Base-by-base conservation (phyloP, 169 alveolate genomes). In the Cyclospora cayetanensis region DNA sequence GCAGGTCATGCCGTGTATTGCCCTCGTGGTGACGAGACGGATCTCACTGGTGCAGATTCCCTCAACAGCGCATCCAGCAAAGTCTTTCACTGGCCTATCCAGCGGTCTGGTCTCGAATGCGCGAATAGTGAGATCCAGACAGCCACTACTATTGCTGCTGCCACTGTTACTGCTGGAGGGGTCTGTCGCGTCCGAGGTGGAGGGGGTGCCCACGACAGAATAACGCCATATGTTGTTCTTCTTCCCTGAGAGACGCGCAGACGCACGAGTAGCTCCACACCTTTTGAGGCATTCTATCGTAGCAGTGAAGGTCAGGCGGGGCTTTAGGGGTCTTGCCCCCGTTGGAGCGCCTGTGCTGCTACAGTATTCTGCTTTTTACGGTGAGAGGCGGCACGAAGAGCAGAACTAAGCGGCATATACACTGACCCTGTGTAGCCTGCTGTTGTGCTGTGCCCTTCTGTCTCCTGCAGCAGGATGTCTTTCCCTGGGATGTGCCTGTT, bases 201-300 rank as follows among this genome's bases (percentile, higher is more conserved):
- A 52, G 7, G 93, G 76, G 7, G 70, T 46, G 53, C 93, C 29
- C 31, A 41, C 80, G 43, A 88, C 52, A 1, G 93, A 70, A 25
- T 88, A 88, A 4, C 93, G 87, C 93, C 93, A 88, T 41, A 88
- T 72, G 93, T 88, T 88, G 93, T 88, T 80, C 53, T 74, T 88
- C 41, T 72, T 70, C 27, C 93, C 93, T 88, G 93, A 53, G 31
- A 77, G 0, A 60, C 35, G 5, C 15, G 11, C 60, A 46, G n/a
- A n/a, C n/a, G 34, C 1, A 60, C n/a, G 31, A 7, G 35, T 12
- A 20, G n/a, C 34, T 0, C 34, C 31, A 60, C n/a, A 60, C 27
- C 4, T 5, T n/a, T 15, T 15, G 27, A 46, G 7, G 55, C 55
- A 15, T 46, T 46, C 70, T 22, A 4, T 22, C 70, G 60, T 46